Base-by-base conservation (phyloP, 2,329 filamentous ascomycete species). In the Xylogone sp. region DNA sequence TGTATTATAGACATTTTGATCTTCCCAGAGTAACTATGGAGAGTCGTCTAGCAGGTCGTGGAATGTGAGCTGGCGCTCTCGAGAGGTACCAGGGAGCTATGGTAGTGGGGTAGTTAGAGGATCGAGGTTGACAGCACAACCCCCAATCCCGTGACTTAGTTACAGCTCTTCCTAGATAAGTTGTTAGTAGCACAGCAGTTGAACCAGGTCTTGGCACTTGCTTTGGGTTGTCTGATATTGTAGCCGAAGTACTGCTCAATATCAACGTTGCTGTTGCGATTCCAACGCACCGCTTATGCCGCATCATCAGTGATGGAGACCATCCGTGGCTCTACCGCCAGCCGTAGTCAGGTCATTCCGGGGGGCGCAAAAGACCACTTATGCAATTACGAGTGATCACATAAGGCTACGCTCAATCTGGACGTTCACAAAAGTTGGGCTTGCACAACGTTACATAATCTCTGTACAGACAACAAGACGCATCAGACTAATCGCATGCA, bases 1-100 rank as follows among this genome's bases (percentile, higher is more conserved):
- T 84, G 83, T 61, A 85, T 84, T 65, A 86, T 84, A 49, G 83
- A 86, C 83, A 86, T 86, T 46, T 50, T 59, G 53, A 27, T 31
- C 43, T 43, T 16, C n/a, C 47, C n/a, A 18, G 34, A 18, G 12
- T 16, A 39, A 16, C 10, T 16, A 39, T 18, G n/a, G n/a, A 39
- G 34, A 13, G 34, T 39, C 5, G 10, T 31, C 8, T 16, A 39
- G 34, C 5, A 39, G 10, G n/a, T 16, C n/a, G n/a, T 5, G n/a
- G 13, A 6, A 16, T 7, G n/a, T 39, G 34, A 16, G 34, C n/a
- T 39, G 13, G n/a, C 8, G 34, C 34, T 39, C 34, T 39, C 8
- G 34, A 39, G 5, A 16, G 12, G 5, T 7, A 18, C 34, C 8
- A 39, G n/a, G n/a, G 34, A 39, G 34, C 34, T 39, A 13, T 39